Percentiles rank a stretch among this genome's conserved stretches.
Evolutionary conservation across 1,284 basidiomycete genomes (phyloP).

Genomic region (Chalciporus sp.): DNA sequence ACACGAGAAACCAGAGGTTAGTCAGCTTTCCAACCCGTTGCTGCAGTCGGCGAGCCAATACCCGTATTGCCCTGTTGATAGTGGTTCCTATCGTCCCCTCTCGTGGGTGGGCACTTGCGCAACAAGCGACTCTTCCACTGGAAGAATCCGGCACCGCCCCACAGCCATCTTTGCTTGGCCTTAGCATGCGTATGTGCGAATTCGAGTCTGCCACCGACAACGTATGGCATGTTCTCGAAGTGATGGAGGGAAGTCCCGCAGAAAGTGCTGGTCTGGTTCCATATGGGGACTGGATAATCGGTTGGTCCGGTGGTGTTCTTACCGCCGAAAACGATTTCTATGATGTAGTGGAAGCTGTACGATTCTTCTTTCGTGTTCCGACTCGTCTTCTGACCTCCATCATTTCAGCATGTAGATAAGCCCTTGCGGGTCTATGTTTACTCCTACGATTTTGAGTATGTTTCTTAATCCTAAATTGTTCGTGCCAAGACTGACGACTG

Average conservation of each 20-base stretch:
- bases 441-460: conserved; percentile 95
- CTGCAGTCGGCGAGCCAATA: neutral
- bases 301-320: conserved; percentile 94
- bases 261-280: conserved; percentile 87
- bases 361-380: conserved; percentile 29
- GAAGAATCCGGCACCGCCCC: conserved; percentile 42
- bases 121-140: conserved; percentile 37
- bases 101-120: conserved; percentile 72
- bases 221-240: conserved; percentile 98
- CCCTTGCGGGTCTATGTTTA: conserved; percentile 94
- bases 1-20: conserved; percentile 80
- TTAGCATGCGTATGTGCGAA: conserved; percentile 90
- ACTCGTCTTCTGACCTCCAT: conserved; percentile 15
- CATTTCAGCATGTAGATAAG: conserved; percentile 83
- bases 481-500: conserved; percentile 10
- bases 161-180: conserved; percentile 83
- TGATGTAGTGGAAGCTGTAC: conserved; percentile 89
- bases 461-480: conserved; percentile 16
- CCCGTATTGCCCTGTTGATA: conserved; percentile 35
- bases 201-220: conserved; percentile 88
- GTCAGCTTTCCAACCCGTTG: conserved; percentile 26
- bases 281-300: conserved; percentile 88
- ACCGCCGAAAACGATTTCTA: conserved; percentile 97
- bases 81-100: conserved; percentile 88
- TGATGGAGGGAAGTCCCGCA: conserved; percentile 93